These are phyloP conservation scores for Exophiala xenobiotica DNA, from an alignment of 2,329 filamentous ascomycete genomes.

Conservation along the genomic window DNA sequence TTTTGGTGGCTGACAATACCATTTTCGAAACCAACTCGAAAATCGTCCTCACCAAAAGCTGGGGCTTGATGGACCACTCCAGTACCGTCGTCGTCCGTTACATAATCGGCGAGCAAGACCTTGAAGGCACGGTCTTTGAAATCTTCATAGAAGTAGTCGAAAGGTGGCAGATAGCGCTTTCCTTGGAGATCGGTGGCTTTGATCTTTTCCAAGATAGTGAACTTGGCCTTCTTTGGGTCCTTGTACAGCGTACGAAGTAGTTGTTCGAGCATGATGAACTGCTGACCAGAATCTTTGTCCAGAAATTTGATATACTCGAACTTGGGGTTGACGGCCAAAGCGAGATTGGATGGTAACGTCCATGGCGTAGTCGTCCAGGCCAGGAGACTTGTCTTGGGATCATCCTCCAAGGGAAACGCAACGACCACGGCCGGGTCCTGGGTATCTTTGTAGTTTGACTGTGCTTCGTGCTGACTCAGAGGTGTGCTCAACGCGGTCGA, in stretches of 20 bases:
- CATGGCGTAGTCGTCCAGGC: slow-evolving; percentile 84
- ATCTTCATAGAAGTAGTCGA: slow-evolving; percentile 78
- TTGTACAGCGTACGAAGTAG: slow-evolving; percentile 78
- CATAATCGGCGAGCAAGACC: slow-evolving; percentile 76
- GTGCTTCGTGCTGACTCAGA: slow-evolving; percentile 83
- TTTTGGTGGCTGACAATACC: slow-evolving; percentile 72
- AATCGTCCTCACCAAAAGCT: slow-evolving; percentile 89
- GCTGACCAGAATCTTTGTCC: slow-evolving; percentile 72
- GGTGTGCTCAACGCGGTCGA: slow-evolving; percentile 80
- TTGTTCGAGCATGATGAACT: slow-evolving; percentile 77
- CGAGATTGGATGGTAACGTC: slow-evolving; percentile 75
- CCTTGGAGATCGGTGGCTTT: slow-evolving; percentile 77
- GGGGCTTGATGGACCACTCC: slow-evolving; percentile 87
- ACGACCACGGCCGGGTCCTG: slow-evolving; percentile 82
- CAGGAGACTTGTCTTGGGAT: slow-evolving; percentile 68
- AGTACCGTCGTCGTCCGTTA: slow-evolving; percentile 79
- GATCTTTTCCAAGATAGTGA: slow-evolving; percentile 70
- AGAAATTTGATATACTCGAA: slow-evolving; percentile 79
- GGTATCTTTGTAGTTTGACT: slow-evolving; percentile 85
- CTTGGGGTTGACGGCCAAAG: slow-evolving; percentile 69
- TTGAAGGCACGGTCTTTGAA: slow-evolving; percentile 78
- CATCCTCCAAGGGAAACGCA: slow-evolving; percentile 73
- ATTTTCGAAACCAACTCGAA: slow-evolving; percentile 69
- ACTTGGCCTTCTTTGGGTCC: slow-evolving; percentile 89
- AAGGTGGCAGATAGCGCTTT: slow-evolving; percentile 79